Percentiles rank a stretch among this genome's conserved stretches.
Evolutionary conservation across 2,329 filamentous ascomycete species (phyloP).

Genomic region (Camillea tinctor): DNA sequence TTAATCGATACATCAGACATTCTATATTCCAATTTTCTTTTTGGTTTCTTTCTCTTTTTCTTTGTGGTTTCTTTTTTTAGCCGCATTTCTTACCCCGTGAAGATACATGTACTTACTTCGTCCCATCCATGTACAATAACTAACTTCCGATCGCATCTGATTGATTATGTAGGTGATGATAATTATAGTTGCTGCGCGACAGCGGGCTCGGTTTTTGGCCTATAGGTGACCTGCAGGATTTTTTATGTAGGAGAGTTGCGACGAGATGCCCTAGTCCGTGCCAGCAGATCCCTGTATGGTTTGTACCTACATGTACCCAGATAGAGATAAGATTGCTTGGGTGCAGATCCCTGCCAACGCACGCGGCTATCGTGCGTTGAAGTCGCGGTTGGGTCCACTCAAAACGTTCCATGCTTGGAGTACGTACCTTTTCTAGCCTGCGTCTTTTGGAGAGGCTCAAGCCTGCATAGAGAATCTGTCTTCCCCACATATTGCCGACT

Average conservation of each 20-base stretch:
- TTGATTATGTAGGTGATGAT: background rate
- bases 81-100: no score
- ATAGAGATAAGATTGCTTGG: background rate
- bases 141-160: background rate
- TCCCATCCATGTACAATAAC: no score
- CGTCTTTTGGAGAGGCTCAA: slow-evolving; percentile 23
- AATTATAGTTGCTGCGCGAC: background rate
- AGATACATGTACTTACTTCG: no score
- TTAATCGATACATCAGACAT: no score
- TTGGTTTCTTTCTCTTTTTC: background rate
- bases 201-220: background rate
- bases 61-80: background rate
- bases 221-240: background rate
- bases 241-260: no score
- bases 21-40: background rate
- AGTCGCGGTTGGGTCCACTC: background rate
- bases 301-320: background rate
- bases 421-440: slow-evolving; percentile 2
- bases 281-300: background rate
- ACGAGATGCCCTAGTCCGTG: background rate
- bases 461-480: slow-evolving; percentile 11
- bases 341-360: background rate
- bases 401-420: background rate
- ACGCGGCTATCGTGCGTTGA: background rate
- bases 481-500: slow-evolving; percentile 16